phyloP scores from a whole-genome alignment of 2,329 filamentous ascomycete genomes.

The Byssochlamys sp. region DNA sequence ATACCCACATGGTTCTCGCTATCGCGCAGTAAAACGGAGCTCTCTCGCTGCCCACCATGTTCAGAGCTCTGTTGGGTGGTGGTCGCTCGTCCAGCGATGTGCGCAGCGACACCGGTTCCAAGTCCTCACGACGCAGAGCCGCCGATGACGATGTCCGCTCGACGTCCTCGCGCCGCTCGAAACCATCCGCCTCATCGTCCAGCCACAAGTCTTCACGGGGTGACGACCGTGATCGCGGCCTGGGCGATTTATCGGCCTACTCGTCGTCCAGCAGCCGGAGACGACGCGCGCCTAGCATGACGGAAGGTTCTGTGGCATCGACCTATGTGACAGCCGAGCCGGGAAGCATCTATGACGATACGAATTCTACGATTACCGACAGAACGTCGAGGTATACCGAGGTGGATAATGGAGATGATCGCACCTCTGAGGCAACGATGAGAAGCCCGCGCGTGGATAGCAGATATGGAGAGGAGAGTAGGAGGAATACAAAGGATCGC shows the following conservation, averaged over 20 bases:
- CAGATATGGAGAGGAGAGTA: slow-evolving; percentile 17
- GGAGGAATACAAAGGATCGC: slow-evolving; percentile 15
- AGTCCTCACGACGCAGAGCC: slow-evolving; percentile 23
- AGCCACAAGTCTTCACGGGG: slow-evolving; percentile 34
- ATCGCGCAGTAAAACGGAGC: not conserved
- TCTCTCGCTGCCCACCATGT: slow-evolving; percentile 23
- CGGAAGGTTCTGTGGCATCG: slow-evolving; percentile 19
- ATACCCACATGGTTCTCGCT: not conserved
- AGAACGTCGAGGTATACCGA: slow-evolving; percentile 17
- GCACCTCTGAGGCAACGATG: not conserved
- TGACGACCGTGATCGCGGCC: slow-evolving; percentile 38
- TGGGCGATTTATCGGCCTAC: slow-evolving; percentile 25
- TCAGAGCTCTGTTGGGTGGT: slow-evolving; percentile 31
- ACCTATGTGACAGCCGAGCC: slow-evolving; percentile 33
- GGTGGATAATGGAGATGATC: slow-evolving; percentile 3
- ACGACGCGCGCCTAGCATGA: slow-evolving; percentile 17
- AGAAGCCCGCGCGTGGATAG: slow-evolving; percentile 2
- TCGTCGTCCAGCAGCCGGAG: slow-evolving; percentile 15
- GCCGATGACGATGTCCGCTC: slow-evolving; percentile 7
- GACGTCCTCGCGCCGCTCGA: slow-evolving; percentile 13
- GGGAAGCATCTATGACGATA: slow-evolving; percentile 15
- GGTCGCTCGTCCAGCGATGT: slow-evolving; percentile 7
- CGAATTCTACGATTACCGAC: slow-evolving; percentile 21
- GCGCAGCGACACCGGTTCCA: slow-evolving; percentile 25
- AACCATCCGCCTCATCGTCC: slow-evolving; percentile 18